Base-by-base conservation (phyloP, 495 filamentous ascomycete genomes). In the Talaromyces stipitatus region DNA sequence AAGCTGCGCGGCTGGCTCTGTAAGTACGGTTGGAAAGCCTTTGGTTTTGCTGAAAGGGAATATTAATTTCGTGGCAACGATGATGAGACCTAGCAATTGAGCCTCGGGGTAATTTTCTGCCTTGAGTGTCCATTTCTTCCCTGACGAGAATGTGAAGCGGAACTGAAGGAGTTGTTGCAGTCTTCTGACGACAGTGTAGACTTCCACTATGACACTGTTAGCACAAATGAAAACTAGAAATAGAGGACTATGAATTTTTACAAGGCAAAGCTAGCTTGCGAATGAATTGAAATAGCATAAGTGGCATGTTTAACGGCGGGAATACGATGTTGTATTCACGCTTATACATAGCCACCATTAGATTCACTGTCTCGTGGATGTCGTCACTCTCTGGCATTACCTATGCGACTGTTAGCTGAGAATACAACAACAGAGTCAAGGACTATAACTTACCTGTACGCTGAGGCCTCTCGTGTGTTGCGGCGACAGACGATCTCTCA, bases 61-160 rank as follows among this genome's bases (percentile, higher is more conserved):
- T 20, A 84, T 68, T 4, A 95, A 68, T 64, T 97, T 97, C 6
- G 85, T 82, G 9, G 85, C 82, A 22, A 96, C 79, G 4, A 96
- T 73, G n/a, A 96, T 63, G 5, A 91, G 69, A 18, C 82, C 76
- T 48, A 89, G 76, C 0, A 97, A 66, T 41, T 86, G 78, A 2
- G 87, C 70, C 64, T 97, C 94, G 0, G 94, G 94, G n/a, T 69
- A 79, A 59, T 64, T 70, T 62, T 70, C 78, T 59, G 28, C 68
- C 55, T 61, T 62, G 38, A 60, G 64, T 59, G 61, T 61, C 7
- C 64, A 59, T 18, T 65, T 62, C 53, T 58, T 61, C 23, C 57
- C 54, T 51, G 61, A 67, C 11, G 82, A 79, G 58, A 82, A 90
- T 4, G 70, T 62, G 56, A 86, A 90, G 3, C 74, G 66, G 41